phyloP scores from a whole-genome alignment of 352 stramenopile species.

The Globisporangium apiculatum region DNA sequence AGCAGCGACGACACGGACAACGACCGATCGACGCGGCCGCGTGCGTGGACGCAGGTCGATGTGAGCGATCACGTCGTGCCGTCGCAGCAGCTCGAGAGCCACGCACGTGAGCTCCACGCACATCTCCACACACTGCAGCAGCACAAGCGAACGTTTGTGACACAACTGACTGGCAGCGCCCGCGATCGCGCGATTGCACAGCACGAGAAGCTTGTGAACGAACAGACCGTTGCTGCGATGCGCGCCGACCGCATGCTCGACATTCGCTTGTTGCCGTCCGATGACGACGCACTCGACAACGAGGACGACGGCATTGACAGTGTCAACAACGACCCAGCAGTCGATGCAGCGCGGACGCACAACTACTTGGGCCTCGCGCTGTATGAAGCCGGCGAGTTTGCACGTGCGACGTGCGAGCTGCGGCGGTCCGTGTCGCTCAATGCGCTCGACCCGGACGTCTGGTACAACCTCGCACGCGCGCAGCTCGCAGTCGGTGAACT shows the following conservation, averaged over 20 bases:
- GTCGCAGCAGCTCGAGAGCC: slow-evolving; percentile 37
- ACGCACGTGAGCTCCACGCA: slow-evolving; percentile 35
- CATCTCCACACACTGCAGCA: slow-evolving; percentile 24
- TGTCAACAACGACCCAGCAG: slow-evolving; percentile 7
- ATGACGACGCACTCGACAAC: slow-evolving; percentile 23
- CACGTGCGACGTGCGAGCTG: slow-evolving; percentile 50
- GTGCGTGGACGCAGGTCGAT: slow-evolving; percentile 60
- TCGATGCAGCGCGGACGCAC: slow-evolving; percentile 62
- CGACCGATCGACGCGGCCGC: slow-evolving; percentile 19
- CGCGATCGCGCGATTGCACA: slow-evolving; percentile 31
- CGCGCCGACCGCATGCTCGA: slow-evolving; percentile 60
- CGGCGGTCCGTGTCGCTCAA: slow-evolving; percentile 65
- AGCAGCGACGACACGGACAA: slow-evolving; percentile 18
- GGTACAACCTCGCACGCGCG: slow-evolving; percentile 67
- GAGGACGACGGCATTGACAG: slow-evolving; percentile 27
- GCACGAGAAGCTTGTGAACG: slow-evolving; percentile 25
- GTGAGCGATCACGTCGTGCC: slow-evolving; percentile 38
- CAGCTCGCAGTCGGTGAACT: slow-evolving; percentile 47
- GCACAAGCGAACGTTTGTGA: slow-evolving; percentile 52
- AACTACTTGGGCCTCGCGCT: slow-evolving; percentile 66
- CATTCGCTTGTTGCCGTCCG: slow-evolving; percentile 38
- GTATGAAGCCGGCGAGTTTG: slow-evolving; percentile 59
- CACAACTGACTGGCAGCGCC: slow-evolving; percentile 43
- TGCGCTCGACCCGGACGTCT: slow-evolving; percentile 59
- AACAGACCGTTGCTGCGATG: slow-evolving; percentile 29